phyloP scores from a whole-genome alignment of 169 alveolate genomes.

The Toxoplasma gondii region DNA sequence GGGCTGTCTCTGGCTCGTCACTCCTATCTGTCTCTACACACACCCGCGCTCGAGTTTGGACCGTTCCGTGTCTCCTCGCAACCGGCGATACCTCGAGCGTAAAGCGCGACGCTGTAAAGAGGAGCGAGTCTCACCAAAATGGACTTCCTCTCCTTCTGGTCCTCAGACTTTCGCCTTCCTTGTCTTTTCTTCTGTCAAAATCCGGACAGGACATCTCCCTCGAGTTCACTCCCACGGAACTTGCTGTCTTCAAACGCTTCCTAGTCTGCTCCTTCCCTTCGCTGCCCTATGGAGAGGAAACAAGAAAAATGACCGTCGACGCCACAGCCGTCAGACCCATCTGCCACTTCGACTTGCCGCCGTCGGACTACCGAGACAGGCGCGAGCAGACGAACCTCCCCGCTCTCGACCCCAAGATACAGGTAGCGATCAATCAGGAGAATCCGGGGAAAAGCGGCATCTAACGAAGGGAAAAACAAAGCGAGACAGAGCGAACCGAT shows the following conservation, averaged over 20 bases:
- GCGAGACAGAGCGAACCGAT: too few relatives aligned
- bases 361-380: conserved; percentile 62
- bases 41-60: too few relatives aligned
- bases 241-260: conserved; percentile 62
- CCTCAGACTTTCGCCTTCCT: too few relatives aligned
- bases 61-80: too few relatives aligned
- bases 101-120: too few relatives aligned
- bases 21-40: too few relatives aligned
- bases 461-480: too few relatives aligned
- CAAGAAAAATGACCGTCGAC: conserved; percentile 43
- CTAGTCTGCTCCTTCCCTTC: conserved; percentile 61
- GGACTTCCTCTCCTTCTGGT: too few relatives aligned
- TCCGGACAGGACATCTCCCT: conserved; percentile 57
- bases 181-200: background rate
- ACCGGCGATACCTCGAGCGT: too few relatives aligned
- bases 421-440: conserved; percentile 83
- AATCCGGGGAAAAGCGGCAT: background rate
- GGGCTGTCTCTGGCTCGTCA: too few relatives aligned
- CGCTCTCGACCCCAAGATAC: conserved; percentile 74
- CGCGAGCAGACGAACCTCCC: conserved; percentile 37
- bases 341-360: conserved; percentile 90
- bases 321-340: conserved; percentile 85
- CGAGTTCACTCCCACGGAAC: conserved; percentile 72
- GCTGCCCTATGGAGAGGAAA: conserved; percentile 58
- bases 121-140: too few relatives aligned